A percentile compares a stretch with the other conserved stretches of the same genome.
These are phyloP conservation scores for Trichoderma brevicompactum DNA, from an alignment of 2,329 filamentous ascomycete genomes.

Conservation along the genomic window DNA sequence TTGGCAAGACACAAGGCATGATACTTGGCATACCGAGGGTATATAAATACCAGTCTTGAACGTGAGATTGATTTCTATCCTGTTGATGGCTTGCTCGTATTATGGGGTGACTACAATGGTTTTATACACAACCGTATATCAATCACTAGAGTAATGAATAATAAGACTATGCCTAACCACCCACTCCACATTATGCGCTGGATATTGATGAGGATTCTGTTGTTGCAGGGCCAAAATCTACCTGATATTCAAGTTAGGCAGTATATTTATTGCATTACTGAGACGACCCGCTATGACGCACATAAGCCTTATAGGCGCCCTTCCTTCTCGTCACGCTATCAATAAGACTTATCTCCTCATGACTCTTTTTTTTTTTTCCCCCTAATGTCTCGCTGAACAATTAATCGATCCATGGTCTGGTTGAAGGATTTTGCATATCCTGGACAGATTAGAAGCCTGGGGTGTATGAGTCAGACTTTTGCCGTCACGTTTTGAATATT, in stretches of 20 bases:
- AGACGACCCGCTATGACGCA: conserved; percentile 27
- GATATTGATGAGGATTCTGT: neutral
- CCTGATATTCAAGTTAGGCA: neutral
- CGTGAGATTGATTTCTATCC: neutral
- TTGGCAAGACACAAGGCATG: neutral
- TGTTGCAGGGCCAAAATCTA: neutral
- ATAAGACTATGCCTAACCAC: too few relatives aligned
- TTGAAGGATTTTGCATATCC: neutral
- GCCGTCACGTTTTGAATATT: neutral
- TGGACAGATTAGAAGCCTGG: conserved; percentile 3
- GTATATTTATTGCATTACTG: conserved; percentile 22
- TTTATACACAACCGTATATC: neutral
- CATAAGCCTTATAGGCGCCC: conserved; percentile 3
- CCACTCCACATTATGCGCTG: neutral
- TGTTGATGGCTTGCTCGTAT: neutral
- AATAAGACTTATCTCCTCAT: neutral
- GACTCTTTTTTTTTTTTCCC: neutral
- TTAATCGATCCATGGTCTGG: too few relatives aligned
- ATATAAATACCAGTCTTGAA: neutral
- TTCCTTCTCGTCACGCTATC: neutral
- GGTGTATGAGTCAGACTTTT: conserved; percentile 6
- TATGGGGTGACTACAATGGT: neutral
- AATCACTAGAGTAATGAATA: too few relatives aligned
- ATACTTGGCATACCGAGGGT: neutral
- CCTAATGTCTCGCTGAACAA: neutral